Conservation (phyloP, 2,329 filamentous ascomycete species). For the Arthroderma sp. region DNA sequence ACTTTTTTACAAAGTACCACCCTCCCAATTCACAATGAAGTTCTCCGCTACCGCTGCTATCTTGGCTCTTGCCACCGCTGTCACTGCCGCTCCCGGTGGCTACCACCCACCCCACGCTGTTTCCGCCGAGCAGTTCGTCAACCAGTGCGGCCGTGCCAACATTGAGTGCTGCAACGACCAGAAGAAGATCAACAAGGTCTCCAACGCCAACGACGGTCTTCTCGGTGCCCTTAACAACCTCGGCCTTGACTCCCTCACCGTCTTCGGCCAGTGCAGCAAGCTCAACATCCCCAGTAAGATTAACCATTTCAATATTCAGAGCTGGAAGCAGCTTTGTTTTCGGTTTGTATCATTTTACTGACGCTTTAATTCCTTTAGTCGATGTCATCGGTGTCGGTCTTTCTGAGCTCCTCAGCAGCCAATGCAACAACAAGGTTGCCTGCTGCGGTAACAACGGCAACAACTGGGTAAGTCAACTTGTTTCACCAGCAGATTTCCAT, state of each 20-base stretch:
- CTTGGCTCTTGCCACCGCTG: conserved; percentile 30
- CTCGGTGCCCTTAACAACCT: conserved; percentile 24
- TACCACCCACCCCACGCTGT: neutral
- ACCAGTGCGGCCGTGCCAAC: conserved; percentile 7
- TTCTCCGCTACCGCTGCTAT: conserved; percentile 25
- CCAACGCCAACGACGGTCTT: conserved; percentile 23
- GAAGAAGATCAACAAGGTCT: conserved; percentile 8
- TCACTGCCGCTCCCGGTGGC: conserved; percentile 11
- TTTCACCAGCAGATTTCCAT: neutral
- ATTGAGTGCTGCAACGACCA: conserved; percentile 16
- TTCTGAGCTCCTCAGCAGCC: conserved; percentile 9
- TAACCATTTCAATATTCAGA: no score
- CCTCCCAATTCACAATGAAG: conserved; percentile 13
- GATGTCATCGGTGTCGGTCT: conserved; percentile 18
- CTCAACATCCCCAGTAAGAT: conserved; percentile 21
- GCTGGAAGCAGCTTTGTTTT: no score
- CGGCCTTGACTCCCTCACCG: conserved; percentile 23
- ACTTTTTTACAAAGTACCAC: conserved; percentile 2
- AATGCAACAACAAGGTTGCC: conserved; percentile 9
- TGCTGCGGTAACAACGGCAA: conserved; percentile 10
- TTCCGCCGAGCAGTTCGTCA: conserved; percentile 6
- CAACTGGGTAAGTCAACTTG: conserved; percentile 8
- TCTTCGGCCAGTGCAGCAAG: conserved; percentile 32
- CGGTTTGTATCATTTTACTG: conserved; percentile 3
- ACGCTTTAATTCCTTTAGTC: conserved; percentile 8